phyloP scores from a whole-genome alignment of 768 basidiomycete species.

The Sutorius australiensis region DNA sequence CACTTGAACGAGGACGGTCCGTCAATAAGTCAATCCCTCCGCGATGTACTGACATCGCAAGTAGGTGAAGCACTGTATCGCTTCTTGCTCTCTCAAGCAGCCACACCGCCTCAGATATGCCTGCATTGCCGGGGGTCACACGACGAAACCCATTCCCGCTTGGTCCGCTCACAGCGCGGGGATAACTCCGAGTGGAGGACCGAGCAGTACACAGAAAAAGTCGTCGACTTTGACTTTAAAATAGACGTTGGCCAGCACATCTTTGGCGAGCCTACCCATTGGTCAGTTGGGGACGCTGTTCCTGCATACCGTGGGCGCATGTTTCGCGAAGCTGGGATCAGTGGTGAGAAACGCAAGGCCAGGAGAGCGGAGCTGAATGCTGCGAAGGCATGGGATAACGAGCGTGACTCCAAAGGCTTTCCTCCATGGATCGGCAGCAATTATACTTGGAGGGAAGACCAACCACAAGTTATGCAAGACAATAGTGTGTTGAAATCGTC shows the following conservation, averaged over 20 bases:
- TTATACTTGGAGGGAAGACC: constrained; percentile 33
- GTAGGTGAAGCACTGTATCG: constrained; percentile 70
- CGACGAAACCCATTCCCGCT: constrained; percentile 46
- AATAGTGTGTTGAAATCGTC: constrained; percentile 44
- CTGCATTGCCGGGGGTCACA: constrained; percentile 56
- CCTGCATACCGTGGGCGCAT: constrained; percentile 65
- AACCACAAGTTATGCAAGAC: constrained; percentile 23
- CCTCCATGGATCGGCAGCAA: constrained; percentile 45
- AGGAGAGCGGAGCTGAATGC: constrained; percentile 40
- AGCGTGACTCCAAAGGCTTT: constrained; percentile 46
- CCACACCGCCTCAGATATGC: constrained; percentile 40
- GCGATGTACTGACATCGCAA: constrained; percentile 2
- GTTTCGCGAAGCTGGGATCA: constrained; percentile 51
- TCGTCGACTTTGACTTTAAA: constrained; percentile 68
- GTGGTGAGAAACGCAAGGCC: constrained; percentile 37
- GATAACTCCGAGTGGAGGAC: constrained; percentile 34
- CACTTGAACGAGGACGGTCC: constrained; percentile 65
- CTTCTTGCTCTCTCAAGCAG: constrained; percentile 61
- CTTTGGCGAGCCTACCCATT: constrained; percentile 43
- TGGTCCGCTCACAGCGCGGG: constrained; percentile 36
- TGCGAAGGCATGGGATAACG: constrained; percentile 42
- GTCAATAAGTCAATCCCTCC: constrained; percentile 6
- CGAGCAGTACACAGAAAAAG: constrained; percentile 55
- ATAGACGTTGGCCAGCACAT: constrained; percentile 50
- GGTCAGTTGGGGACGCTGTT: constrained; percentile 59